Percentiles rank a stretch among this genome's conserved stretches.
phyloP scores from a whole-genome alignment of 2,329 filamentous ascomycete genomes.

The Coleophoma eucalyptorum region DNA sequence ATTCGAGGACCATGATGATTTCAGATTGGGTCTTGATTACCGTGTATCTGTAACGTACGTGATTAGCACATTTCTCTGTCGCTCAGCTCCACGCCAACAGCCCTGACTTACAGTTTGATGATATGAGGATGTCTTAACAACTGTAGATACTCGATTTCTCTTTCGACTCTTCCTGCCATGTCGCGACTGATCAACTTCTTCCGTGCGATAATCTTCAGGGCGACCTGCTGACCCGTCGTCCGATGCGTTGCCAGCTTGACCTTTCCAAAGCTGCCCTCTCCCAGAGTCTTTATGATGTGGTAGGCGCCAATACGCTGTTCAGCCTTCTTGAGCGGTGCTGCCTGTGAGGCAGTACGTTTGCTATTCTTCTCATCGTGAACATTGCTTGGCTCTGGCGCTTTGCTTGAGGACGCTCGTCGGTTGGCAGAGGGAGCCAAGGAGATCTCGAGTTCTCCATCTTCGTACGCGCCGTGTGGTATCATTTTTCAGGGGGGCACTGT shows the following conservation, averaged over 20 bases:
- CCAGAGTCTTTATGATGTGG: slow-evolving; percentile 82
- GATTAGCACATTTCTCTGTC: too few relatives aligned
- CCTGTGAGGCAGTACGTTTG: slow-evolving; percentile 13
- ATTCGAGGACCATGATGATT: slow-evolving; percentile 99
- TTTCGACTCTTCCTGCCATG: slow-evolving; percentile 96
- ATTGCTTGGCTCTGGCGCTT: slow-evolving; percentile 25
- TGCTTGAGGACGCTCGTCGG: slow-evolving; percentile 41
- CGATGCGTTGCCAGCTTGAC: slow-evolving; percentile 95
- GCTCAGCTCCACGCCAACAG: neutral
- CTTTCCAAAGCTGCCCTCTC: slow-evolving; percentile 97
- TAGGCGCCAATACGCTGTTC: slow-evolving; percentile 91
- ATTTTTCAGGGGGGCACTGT: slow-evolving; percentile 10
- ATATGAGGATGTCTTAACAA: slow-evolving; percentile 95
- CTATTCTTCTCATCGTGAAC: slow-evolving; percentile 18
- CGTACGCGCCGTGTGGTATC: slow-evolving; percentile 44
- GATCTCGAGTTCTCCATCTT: slow-evolving; percentile 81
- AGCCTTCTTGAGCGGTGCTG: slow-evolving; percentile 43
- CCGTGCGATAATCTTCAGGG: slow-evolving; percentile 94
- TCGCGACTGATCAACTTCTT: slow-evolving; percentile 95
- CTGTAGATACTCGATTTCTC: slow-evolving; percentile 97
- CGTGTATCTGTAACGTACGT: slow-evolving; percentile 63
- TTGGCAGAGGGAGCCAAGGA: slow-evolving; percentile 64
- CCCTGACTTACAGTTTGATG: slow-evolving; percentile 78
- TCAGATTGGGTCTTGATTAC: slow-evolving; percentile 93
- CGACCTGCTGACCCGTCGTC: slow-evolving; percentile 90